Percentiles rank a stretch among this genome's conserved stretches.
Evolutionary conservation across 345 rosid species (phyloP).

Genomic region (Hypericum perforatum): DNA sequence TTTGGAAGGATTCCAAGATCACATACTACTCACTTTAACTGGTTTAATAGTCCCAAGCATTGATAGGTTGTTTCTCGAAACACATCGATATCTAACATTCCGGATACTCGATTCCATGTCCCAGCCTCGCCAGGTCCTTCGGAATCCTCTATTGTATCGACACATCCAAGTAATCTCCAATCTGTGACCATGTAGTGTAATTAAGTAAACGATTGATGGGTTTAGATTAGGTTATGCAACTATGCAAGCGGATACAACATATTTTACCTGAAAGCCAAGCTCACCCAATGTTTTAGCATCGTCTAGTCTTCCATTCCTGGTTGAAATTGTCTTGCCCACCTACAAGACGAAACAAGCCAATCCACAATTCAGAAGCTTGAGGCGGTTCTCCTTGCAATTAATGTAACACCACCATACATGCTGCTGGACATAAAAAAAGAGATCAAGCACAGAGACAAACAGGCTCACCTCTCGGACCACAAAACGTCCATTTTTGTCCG

Average conservation of each 20-base stretch:
- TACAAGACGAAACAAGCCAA: conserved; percentile 17
- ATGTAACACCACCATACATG: not conserved
- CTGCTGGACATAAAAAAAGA: not conserved
- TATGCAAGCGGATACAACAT: not conserved
- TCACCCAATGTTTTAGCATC: conserved; percentile 66
- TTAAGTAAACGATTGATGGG: conserved; percentile 7
- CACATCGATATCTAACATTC: too few species aligned
- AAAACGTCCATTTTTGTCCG: conserved; percentile 68
- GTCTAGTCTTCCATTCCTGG: conserved; percentile 60
- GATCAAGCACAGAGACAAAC: conserved; percentile 1
- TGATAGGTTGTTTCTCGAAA: too few species aligned
- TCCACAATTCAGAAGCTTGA: conserved; percentile 11
- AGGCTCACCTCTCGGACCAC: conserved; percentile 54
- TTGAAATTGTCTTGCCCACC: conserved; percentile 79
- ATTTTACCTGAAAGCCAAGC: conserved; percentile 63
- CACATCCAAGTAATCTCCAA: conserved; percentile 92
- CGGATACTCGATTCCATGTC: not conserved
- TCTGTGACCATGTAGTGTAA: conserved; percentile 30
- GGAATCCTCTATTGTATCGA: conserved; percentile 35
- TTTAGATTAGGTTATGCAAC: not conserved
- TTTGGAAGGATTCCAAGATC: too few species aligned
- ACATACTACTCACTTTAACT: too few species aligned
- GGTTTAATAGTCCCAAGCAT: too few species aligned
- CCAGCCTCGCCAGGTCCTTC: not conserved
- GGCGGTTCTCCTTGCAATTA: not conserved